Evolutionary conservation across 495 filamentous ascomycete genomes (phyloP).

Genomic region (Xylaria longipes): DNA sequence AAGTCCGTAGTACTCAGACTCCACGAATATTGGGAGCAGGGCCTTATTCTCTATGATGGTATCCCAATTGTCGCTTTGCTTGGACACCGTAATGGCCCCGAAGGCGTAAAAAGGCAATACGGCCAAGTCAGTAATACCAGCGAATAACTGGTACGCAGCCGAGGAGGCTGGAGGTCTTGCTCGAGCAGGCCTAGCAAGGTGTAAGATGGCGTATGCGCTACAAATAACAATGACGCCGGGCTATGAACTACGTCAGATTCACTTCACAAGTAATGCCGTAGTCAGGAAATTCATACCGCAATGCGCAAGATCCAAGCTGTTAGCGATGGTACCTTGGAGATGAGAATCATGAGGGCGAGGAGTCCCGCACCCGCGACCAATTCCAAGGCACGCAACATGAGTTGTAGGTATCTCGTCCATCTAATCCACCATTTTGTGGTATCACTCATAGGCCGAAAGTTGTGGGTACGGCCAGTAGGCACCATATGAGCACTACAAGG

Average conservation of each 20-base stretch:
- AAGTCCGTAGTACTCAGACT: slow-evolving; percentile 68
- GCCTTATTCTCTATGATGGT: slow-evolving; percentile 62
- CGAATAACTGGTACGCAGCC: slow-evolving; percentile 84
- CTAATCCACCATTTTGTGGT: slow-evolving; percentile 73
- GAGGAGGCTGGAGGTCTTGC: slow-evolving; percentile 75
- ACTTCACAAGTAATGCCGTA: not conserved
- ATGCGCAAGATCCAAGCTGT: slow-evolving; percentile 79
- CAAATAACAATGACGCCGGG: slow-evolving; percentile 74
- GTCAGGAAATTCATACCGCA: slow-evolving; percentile 61
- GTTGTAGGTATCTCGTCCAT: slow-evolving; percentile 66
- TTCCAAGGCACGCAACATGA: slow-evolving; percentile 67
- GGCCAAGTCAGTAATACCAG: slow-evolving; percentile 71
- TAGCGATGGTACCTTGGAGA: slow-evolving; percentile 65
- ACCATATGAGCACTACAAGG: slow-evolving; percentile 44
- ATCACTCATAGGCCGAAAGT: slow-evolving; percentile 67
- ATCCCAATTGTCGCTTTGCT: slow-evolving; percentile 63
- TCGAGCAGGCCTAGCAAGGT: slow-evolving; percentile 71
- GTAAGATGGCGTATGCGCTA: slow-evolving; percentile 77
- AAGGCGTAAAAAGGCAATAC: slow-evolving; percentile 81
- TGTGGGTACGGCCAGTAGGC: slow-evolving; percentile 35
- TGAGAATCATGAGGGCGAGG: slow-evolving; percentile 73
- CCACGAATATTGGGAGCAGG: slow-evolving; percentile 61
- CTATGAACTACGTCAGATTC: slow-evolving; percentile 40
- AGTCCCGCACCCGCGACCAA: slow-evolving; percentile 73
- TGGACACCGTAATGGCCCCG: slow-evolving; percentile 63